A percentile compares a stretch with the other conserved stretches of the same genome.
Conservation (phyloP, 164 flowering plant species). For the Tetrastigma voinierianum region DNA sequence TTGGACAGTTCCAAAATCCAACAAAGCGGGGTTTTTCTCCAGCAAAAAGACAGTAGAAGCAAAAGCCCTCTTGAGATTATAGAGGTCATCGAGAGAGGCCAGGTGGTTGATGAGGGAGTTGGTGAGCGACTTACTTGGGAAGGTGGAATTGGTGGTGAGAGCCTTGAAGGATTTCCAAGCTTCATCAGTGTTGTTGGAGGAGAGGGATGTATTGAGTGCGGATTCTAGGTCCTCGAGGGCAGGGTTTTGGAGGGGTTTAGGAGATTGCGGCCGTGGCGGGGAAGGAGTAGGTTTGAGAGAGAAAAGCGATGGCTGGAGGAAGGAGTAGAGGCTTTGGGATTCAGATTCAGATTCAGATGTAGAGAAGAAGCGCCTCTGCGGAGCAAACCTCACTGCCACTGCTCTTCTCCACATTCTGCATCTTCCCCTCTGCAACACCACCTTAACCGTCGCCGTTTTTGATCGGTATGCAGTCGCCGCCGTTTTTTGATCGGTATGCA, state of each 20-base stretch:
- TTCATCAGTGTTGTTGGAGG: slow-evolving; percentile 58
- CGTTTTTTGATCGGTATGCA: no score
- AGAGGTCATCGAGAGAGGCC: slow-evolving; percentile 52
- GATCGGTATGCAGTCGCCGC: no score
- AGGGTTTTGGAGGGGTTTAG: slow-evolving; percentile 25
- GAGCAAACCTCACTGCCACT: slow-evolving; percentile 1
- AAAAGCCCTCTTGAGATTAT: slow-evolving; percentile 85
- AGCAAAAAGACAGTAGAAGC: slow-evolving; percentile 63
- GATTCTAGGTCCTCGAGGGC: slow-evolving; percentile 49
- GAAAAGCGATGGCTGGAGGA: slow-evolving; percentile 81
- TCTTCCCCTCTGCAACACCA: neutral
- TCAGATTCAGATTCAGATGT: slow-evolving; percentile 34
- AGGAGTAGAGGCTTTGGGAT: slow-evolving; percentile 66
- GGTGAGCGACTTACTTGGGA: slow-evolving; percentile 62
- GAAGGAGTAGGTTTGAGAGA: slow-evolving; percentile 25
- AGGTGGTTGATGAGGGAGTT: slow-evolving; percentile 71
- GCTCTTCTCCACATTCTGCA: slow-evolving; percentile 44
- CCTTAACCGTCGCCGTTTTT: no score
- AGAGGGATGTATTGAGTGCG: slow-evolving; percentile 50
- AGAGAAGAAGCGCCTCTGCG: slow-evolving; percentile 35
- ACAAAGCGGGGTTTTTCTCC: slow-evolving; percentile 55
- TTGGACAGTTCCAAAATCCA: slow-evolving; percentile 47
- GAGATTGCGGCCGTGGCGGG: no score
- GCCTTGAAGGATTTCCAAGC: slow-evolving; percentile 94
- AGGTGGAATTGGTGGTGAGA: slow-evolving; percentile 45